phyloP scores from a whole-genome alignment of 1,284 basidiomycete genomes.

The Afroboletus lepidellus region DNA sequence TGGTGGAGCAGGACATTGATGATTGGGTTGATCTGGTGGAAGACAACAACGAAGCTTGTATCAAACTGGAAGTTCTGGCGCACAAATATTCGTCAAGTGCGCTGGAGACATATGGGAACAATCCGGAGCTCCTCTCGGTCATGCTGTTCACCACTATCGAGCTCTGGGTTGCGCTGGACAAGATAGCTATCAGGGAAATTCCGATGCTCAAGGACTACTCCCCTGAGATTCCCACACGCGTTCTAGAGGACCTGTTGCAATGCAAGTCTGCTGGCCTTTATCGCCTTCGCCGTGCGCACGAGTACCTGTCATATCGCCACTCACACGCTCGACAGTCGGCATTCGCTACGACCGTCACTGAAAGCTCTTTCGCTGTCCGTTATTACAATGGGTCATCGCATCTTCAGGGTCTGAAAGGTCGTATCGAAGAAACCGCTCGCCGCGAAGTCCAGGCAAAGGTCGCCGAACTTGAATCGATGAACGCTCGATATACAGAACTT shows the following conservation, averaged over 20 bases:
- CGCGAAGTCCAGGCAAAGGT: conserved; percentile 20
- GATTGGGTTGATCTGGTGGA: neutral
- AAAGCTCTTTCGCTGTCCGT: conserved; percentile 30
- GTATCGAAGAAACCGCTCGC: conserved; percentile 31
- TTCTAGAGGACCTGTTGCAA: conserved; percentile 43
- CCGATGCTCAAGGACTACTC: conserved; percentile 20
- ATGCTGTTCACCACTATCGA: conserved; percentile 41
- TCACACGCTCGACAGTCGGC: conserved; percentile 13
- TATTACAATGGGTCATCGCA: conserved; percentile 25
- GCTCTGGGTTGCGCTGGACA: neutral
- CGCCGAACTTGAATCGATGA: conserved; percentile 25
- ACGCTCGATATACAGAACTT: conserved; percentile 19
- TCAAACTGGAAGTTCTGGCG: conserved; percentile 26
- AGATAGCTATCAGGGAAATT: neutral
- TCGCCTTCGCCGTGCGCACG: conserved; percentile 28
- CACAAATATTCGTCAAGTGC: conserved; percentile 33
- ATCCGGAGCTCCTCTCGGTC: conserved; percentile 43
- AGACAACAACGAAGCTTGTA: conserved; percentile 10
- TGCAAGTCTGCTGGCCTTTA: conserved; percentile 28
- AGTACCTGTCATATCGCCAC: conserved; percentile 34
- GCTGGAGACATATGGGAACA: conserved; percentile 26
- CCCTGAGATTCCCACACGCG: conserved; percentile 39
- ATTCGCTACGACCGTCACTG: conserved; percentile 17
- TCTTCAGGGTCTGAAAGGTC: conserved; percentile 25
- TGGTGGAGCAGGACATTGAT: neutral